A percentile compares a stretch with the other conserved stretches of the same genome.
Conservation (phyloP, 208 protist species). For the Trypanosoma congolense region DNA sequence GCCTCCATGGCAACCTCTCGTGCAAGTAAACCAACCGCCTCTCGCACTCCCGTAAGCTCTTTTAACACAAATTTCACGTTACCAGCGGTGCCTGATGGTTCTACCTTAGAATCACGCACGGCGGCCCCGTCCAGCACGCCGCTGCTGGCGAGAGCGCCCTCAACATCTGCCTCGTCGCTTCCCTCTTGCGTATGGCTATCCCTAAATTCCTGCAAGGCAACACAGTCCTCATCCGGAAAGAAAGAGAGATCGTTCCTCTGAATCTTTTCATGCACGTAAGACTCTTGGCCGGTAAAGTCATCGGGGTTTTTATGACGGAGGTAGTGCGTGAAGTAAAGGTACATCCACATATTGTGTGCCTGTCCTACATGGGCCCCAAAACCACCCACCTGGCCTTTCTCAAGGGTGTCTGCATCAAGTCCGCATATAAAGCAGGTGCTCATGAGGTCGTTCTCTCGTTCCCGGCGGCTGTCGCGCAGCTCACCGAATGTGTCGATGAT, state of each 20-base stretch:
- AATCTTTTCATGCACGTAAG: constrained; percentile 64
- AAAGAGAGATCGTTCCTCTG: constrained; percentile 52
- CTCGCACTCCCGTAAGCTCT: constrained; percentile 29
- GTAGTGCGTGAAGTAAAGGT: constrained; percentile 91
- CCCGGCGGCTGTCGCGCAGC: constrained; percentile 80
- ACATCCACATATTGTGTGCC: constrained; percentile 95
- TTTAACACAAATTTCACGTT: constrained; percentile 23
- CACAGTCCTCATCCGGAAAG: constrained; percentile 65
- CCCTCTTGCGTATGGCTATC: constrained; percentile 1
- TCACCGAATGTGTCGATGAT: constrained; percentile 93
- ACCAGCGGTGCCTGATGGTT: background rate
- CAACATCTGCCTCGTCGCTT: background rate
- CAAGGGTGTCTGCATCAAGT: constrained; percentile 74
- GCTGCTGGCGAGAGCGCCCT: constrained; percentile 1
- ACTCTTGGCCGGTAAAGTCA: constrained; percentile 84
- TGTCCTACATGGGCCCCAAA: constrained; percentile 82
- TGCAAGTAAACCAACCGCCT: constrained; percentile 26
- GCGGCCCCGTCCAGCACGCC: background rate
- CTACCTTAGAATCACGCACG: background rate
- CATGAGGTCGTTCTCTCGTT: constrained; percentile 74
- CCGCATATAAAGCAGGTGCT: constrained; percentile 92
- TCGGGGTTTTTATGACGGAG: constrained; percentile 68
- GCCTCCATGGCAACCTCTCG: constrained; percentile 34
- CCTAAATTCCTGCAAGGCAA: constrained; percentile 32
- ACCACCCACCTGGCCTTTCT: constrained; percentile 52